Percentiles rank a stretch among this genome's conserved stretches.
These are phyloP conservation scores for Pseudocercospora fijiensis DNA, from an alignment of 2,329 filamentous ascomycete genomes.

Conservation along the genomic window DNA sequence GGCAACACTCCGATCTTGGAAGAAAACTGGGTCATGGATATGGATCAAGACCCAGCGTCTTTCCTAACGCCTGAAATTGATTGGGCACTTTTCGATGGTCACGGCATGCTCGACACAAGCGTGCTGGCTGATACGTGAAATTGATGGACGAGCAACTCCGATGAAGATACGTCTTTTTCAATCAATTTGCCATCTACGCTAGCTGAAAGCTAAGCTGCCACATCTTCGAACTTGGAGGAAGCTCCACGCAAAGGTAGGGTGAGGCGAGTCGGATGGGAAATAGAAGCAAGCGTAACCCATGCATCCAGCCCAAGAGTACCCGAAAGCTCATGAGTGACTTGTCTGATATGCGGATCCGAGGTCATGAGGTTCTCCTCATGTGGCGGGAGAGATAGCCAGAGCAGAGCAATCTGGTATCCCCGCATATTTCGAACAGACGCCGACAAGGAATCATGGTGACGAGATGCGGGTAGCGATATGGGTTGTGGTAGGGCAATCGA, in stretches of 20 bases:
- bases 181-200: not conserved
- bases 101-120: not conserved
- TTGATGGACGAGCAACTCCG: not conserved
- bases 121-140: not conserved
- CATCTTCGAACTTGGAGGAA: constrained; percentile 32
- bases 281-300: constrained; percentile 45
- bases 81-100: constrained; percentile 2
- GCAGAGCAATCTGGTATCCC: not conserved
- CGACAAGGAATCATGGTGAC: constrained; percentile 1
- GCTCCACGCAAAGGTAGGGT: constrained; percentile 46
- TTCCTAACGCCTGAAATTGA: constrained; percentile 10
- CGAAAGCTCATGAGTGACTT: constrained; percentile 29
- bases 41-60: constrained; percentile 9
- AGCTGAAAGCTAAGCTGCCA: not conserved
- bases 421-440: not conserved
- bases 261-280: constrained; percentile 35
- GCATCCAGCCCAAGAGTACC: constrained; percentile 44
- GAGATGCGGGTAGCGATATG: not conserved
- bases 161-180: not conserved
- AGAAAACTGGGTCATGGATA: constrained; percentile 10
- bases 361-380: constrained; percentile 3
- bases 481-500: not conserved
- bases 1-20: not conserved
- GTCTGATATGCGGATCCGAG: not conserved
- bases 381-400: not conserved